phyloP scores from a whole-genome alignment of 164 flowering plant species.

The Buxus sempervirens region DNA sequence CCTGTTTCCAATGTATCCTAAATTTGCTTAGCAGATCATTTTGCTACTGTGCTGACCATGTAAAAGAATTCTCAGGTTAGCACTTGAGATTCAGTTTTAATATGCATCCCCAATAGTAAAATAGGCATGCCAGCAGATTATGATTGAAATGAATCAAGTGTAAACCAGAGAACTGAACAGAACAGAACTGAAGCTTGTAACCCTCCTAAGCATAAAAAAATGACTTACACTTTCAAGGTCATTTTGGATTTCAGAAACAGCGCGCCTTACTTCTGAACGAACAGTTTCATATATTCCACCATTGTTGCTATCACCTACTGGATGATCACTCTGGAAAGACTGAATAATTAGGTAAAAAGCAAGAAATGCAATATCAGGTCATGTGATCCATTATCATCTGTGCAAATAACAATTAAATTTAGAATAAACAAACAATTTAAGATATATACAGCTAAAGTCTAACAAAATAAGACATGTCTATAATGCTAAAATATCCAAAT shows the following conservation, averaged over 20 bases:
- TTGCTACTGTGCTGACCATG: not conserved
- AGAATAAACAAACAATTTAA: not conserved
- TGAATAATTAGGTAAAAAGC: constrained; percentile 10
- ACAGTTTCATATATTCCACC: constrained; percentile 55
- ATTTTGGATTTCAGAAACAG: constrained; percentile 54
- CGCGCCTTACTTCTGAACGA: constrained; percentile 61
- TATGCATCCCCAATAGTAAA: not conserved
- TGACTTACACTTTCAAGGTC: constrained; percentile 51
- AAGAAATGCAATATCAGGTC: not conserved
- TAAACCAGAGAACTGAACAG: not conserved
- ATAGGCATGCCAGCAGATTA: not conserved
- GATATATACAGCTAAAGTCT: not conserved
- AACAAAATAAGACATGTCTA: not conserved
- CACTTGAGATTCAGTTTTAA: not conserved
- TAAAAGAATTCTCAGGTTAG: not conserved
- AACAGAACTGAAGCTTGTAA: not conserved
- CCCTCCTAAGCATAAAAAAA: not conserved
- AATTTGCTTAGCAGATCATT: too few species aligned
- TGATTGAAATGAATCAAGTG: not conserved
- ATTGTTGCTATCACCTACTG: constrained; percentile 22
- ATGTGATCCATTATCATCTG: not conserved
- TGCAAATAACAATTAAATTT: not conserved
- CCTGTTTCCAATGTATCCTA: too few species aligned
- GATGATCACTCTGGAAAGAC: constrained; percentile 31
- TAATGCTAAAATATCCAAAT: not conserved